Evolutionary conservation across 176 grass and related monocot genomes (phyloP).

Genomic region (Thinopyrum elongatum): DNA sequence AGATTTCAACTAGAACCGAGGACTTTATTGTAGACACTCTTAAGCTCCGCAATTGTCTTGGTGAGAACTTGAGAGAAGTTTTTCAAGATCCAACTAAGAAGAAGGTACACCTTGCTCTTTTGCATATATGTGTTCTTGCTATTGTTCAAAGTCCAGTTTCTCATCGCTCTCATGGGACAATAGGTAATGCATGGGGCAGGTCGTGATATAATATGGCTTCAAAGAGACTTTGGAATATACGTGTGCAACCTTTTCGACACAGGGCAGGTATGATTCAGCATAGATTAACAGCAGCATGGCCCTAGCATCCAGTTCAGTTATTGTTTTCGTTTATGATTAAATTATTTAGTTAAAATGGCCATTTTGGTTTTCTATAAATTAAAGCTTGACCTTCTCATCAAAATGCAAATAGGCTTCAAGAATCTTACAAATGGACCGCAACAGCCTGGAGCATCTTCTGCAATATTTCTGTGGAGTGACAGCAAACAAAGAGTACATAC

Average conservation of each 20-base stretch:
- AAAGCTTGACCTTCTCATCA: slow-evolving; percentile 31
- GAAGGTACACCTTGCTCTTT: slow-evolving; percentile 56
- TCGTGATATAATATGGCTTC: slow-evolving; percentile 94
- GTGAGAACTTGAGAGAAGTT: slow-evolving; percentile 67
- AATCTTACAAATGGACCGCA: slow-evolving; percentile 81
- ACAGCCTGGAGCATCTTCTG: slow-evolving; percentile 89
- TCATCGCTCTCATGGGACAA: slow-evolving; percentile 30
- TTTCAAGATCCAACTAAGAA: slow-evolving; percentile 82
- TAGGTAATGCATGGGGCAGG: slow-evolving; percentile 95
- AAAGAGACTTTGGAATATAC: slow-evolving; percentile 92
- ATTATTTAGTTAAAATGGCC: slow-evolving; percentile 6
- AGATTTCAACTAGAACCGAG: slow-evolving; percentile 94
- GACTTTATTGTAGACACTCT: slow-evolving; percentile 95
- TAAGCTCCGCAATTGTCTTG: slow-evolving; percentile 80
- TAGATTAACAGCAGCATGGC: background rate
- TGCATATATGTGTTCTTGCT: slow-evolving; percentile 1
- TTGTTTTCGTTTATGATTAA: slow-evolving; percentile 6
- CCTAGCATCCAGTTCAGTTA: background rate
- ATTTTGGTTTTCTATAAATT: slow-evolving; percentile 18
- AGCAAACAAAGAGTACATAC: slow-evolving; percentile 91
- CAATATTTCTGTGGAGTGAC: slow-evolving; percentile 81
- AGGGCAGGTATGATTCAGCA: slow-evolving; percentile 64
- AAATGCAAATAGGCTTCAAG: slow-evolving; percentile 73
- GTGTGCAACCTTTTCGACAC: slow-evolving; percentile 97
- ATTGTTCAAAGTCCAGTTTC: slow-evolving; percentile 23